A percentile compares a stretch with the other conserved stretches of the same genome.
These are phyloP conservation scores for Quercus aquifolioides DNA, from an alignment of 306 rosid genomes.

Conservation along the genomic window DNA sequence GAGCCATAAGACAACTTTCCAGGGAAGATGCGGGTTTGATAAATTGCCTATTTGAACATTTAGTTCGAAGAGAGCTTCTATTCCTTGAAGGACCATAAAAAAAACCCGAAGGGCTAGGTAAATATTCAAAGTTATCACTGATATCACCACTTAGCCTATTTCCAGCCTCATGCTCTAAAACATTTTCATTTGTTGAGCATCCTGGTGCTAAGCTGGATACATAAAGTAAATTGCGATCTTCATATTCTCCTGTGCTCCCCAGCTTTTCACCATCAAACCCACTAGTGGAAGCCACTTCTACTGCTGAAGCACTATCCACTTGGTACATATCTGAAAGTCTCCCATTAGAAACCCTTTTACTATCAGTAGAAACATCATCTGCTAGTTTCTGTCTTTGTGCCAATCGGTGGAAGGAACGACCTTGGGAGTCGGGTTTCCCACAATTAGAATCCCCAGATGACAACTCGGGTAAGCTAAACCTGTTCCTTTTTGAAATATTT, in stretches of 20 bases:
- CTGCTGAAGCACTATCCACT: constrained; percentile 24
- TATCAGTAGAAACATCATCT: constrained; percentile 27
- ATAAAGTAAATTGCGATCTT: constrained; percentile 33
- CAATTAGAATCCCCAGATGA: constrained; percentile 37
- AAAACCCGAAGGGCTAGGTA: constrained; percentile 29
- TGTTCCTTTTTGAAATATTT: constrained; percentile 17
- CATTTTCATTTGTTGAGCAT: constrained; percentile 17
- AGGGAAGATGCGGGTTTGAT: constrained; percentile 56
- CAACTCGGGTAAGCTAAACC: constrained; percentile 24
- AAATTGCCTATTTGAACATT: constrained; percentile 23
- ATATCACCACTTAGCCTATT: constrained; percentile 15
- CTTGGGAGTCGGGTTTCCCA: constrained; percentile 37
- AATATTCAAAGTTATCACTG: constrained; percentile 27
- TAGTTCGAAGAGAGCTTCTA: constrained; percentile 45
- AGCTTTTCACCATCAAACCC: constrained; percentile 30
- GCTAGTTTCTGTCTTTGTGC: constrained; percentile 18
- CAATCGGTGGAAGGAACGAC: constrained; percentile 15
- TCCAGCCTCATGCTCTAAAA: constrained; percentile 27
- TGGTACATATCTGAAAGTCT: constrained; percentile 16
- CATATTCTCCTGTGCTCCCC: constrained; percentile 13
- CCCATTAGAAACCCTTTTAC: constrained; percentile 23
- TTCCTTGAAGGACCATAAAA: constrained; percentile 33
- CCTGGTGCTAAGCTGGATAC: constrained; percentile 36
- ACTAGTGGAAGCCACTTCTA: constrained; percentile 35
- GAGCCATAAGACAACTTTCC: constrained; percentile 81